Percentiles rank a stretch among this genome's conserved stretches.
These are phyloP conservation scores for Spatholobus suberectus DNA, from an alignment of 306 rosid species.

Conservation along the genomic window DNA sequence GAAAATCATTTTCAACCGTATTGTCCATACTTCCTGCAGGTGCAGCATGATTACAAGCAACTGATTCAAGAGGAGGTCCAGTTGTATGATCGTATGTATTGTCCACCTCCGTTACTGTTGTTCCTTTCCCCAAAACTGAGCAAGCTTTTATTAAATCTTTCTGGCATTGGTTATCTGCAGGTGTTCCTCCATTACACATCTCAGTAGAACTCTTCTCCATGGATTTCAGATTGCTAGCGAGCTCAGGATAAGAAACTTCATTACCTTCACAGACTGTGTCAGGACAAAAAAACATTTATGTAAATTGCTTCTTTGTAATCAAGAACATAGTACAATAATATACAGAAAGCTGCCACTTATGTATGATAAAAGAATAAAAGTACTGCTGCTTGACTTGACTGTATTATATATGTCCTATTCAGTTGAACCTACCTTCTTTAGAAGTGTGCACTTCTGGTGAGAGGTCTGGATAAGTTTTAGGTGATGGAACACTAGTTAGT, in stretches of 20 bases:
- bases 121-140: slow-evolving; percentile 33
- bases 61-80: slow-evolving; percentile 45
- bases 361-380: slow-evolving; percentile 24
- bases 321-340: slow-evolving; percentile 34
- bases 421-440: slow-evolving; percentile 53
- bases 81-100: slow-evolving; percentile 44
- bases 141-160: slow-evolving; percentile 42
- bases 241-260: slow-evolving; percentile 53
- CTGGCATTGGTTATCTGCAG: slow-evolving; percentile 47
- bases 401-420: slow-evolving; percentile 9
- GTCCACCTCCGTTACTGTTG: slow-evolving; percentile 38
- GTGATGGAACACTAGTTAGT: slow-evolving; percentile 38
- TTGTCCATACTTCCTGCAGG: slow-evolving; percentile 54
- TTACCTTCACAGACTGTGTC: slow-evolving; percentile 57
- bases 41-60: slow-evolving; percentile 49
- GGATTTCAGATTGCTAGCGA: slow-evolving; percentile 50
- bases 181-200: slow-evolving; percentile 49
- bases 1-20: slow-evolving; percentile 52
- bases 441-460: slow-evolving; percentile 48
- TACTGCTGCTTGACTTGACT: slow-evolving; percentile 11
- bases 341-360: slow-evolving; percentile 1
- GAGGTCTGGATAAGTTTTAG: slow-evolving; percentile 43
- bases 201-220: slow-evolving; percentile 51
- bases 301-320: slow-evolving; percentile 44
- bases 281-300: slow-evolving; percentile 30